Percentiles rank a stretch among this genome's conserved stretches.
Conservation (phyloP, 163 green algal species). For the Scenedesmus sp. region DNA sequence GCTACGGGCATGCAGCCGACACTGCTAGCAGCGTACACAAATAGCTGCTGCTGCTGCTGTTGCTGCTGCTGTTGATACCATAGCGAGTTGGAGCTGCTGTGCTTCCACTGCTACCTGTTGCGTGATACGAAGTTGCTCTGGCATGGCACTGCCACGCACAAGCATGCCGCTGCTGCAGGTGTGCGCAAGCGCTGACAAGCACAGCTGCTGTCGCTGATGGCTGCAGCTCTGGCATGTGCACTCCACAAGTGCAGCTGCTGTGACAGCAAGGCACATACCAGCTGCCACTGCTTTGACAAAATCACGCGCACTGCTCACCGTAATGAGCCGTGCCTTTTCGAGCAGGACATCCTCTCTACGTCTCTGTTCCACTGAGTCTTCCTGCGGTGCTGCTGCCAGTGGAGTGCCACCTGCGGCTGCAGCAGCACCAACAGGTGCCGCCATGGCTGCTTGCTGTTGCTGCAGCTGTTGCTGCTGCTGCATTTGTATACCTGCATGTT, state of each 20-base stretch:
- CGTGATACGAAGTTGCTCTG: too few relatives aligned
- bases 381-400: neutral
- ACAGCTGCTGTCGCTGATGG: neutral
- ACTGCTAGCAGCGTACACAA: neutral
- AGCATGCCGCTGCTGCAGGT: neutral
- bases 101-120: too few relatives aligned
- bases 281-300: neutral
- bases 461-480: constrained; percentile 14
- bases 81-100: neutral
- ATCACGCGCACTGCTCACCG: neutral
- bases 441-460: constrained; percentile 17
- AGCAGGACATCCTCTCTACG: constrained; percentile 39
- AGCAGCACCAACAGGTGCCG: constrained; percentile 17
- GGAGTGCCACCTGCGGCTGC: constrained; percentile 3
- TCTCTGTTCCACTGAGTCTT: constrained; percentile 9
- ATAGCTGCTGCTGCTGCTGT: neutral
- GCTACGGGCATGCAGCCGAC: neutral
- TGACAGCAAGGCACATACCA: neutral
- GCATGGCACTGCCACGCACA: too few relatives aligned
- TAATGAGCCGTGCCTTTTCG: constrained; percentile 37
- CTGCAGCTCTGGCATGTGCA: neutral
- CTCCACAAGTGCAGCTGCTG: neutral
- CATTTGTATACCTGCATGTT: neutral
- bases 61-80: neutral
- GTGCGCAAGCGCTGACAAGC: neutral